A percentile compares a stretch with the other conserved stretches of the same genome.
Conservation (phyloP, 139 green algal genomes). For the Chlamydomonas asymmetrica region DNA sequence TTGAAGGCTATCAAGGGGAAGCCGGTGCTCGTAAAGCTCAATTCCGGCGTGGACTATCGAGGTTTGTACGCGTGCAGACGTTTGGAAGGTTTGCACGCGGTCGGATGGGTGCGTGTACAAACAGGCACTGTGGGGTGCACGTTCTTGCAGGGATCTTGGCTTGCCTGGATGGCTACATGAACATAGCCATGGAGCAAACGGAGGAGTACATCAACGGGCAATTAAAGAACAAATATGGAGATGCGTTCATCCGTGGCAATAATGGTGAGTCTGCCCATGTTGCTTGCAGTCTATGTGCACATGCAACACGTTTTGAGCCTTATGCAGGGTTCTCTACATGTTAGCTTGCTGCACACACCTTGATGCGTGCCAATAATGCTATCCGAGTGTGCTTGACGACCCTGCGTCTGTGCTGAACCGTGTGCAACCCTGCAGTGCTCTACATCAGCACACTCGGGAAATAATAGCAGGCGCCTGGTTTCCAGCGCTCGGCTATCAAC, state of each 20-base stretch:
- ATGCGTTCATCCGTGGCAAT: slow-evolving; percentile 99
- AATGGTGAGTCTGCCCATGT: slow-evolving; percentile 81
- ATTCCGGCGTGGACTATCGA: slow-evolving; percentile 95
- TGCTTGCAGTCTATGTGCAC: not conserved
- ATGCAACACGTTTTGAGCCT: not conserved
- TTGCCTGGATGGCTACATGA: slow-evolving; percentile 99
- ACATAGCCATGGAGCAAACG: slow-evolving; percentile 99
- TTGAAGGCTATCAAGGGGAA: slow-evolving; percentile 94
- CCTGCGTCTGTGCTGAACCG: not conserved
- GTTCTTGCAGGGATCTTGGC: slow-evolving; percentile 88
- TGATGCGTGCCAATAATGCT: not conserved
- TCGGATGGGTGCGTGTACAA: not conserved
- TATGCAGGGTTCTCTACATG: too few species aligned
- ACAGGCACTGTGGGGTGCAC: not conserved
- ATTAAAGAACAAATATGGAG: slow-evolving; percentile 99
- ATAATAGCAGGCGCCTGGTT: too few species aligned
- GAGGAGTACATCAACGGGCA: slow-evolving; percentile 99
- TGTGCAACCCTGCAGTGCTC: slow-evolving; percentile 14
- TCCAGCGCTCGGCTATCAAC: too few species aligned
- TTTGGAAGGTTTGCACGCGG: not conserved
- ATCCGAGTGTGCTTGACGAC: not conserved
- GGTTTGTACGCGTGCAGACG: slow-evolving; percentile 51
- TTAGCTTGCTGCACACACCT: not conserved
- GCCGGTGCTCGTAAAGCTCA: slow-evolving; percentile 95
- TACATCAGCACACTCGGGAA: slow-evolving; percentile 34